These are phyloP conservation scores for Aspergillus sojae DNA, from an alignment of 2,329 filamentous ascomycete species.

Conservation along the genomic window DNA sequence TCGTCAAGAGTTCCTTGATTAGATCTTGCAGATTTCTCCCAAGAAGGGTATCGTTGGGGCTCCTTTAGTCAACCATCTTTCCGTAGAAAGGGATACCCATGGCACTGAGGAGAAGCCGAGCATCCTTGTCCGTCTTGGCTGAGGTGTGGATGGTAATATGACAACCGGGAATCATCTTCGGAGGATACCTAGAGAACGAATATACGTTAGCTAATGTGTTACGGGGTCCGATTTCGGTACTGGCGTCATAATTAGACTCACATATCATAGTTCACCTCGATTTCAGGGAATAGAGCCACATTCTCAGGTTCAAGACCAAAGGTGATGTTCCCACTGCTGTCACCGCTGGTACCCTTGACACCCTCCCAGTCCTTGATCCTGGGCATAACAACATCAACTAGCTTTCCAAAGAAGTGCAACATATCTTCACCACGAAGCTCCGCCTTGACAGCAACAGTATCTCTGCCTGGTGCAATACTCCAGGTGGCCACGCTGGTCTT, in stretches of 20 bases:
- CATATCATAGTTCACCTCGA: conserved; percentile 91
- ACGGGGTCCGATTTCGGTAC: not conserved
- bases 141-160: conserved; percentile 83
- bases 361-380: conserved; percentile 96
- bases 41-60: not conserved
- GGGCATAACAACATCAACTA: conserved; percentile 86
- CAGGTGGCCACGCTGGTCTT: conserved; percentile 74
- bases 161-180: conserved; percentile 80
- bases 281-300: conserved; percentile 85
- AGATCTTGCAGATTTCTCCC: not conserved
- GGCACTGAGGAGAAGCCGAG: conserved; percentile 71
- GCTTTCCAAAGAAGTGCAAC: conserved; percentile 87
- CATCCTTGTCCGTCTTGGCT: conserved; percentile 82
- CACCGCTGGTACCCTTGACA: conserved; percentile 74
- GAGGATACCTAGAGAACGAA: conserved; percentile 55
- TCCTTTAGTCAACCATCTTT: conserved; percentile 61
- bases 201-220: not conserved
- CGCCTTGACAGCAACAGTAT: conserved; percentile 71
- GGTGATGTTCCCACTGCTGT: conserved; percentile 82
- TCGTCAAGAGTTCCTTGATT: not conserved
- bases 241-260: conserved; percentile 52
- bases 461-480: conserved; percentile 70
- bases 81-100: conserved; percentile 82
- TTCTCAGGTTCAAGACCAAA: conserved; percentile 78
- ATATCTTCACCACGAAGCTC: conserved; percentile 78